These are phyloP conservation scores for Cladophialophora carrionii DNA, from an alignment of 2,329 filamentous ascomycete species.

Conservation along the genomic window DNA sequence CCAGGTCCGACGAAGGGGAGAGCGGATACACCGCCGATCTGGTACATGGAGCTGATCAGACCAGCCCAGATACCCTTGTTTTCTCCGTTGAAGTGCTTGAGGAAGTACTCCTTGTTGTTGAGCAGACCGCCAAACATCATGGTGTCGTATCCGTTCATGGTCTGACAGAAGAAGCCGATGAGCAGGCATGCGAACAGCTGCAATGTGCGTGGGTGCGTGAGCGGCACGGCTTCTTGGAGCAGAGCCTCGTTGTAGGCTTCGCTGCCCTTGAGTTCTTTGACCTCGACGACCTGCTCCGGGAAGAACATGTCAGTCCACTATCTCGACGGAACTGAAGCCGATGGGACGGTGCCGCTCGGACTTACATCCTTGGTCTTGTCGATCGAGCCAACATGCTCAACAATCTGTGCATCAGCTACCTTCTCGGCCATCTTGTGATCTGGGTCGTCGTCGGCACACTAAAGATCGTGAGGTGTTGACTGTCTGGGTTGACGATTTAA, in stretches of 20 bases:
- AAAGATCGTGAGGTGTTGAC: slow-evolving; percentile 18
- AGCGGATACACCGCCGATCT: slow-evolving; percentile 52
- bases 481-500: slow-evolving; percentile 5
- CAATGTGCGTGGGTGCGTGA: slow-evolving; percentile 23
- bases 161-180: slow-evolving; percentile 52
- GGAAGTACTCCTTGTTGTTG: slow-evolving; percentile 52
- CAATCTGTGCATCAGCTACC: slow-evolving; percentile 17
- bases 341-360: not conserved
- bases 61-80: slow-evolving; percentile 51
- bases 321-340: not conserved
- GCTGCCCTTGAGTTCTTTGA: slow-evolving; percentile 55
- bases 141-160: slow-evolving; percentile 63
- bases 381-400: slow-evolving; percentile 28
- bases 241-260: slow-evolving; percentile 61
- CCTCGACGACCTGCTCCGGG: slow-evolving; percentile 28
- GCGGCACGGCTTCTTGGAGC: slow-evolving; percentile 53
- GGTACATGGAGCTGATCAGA: slow-evolving; percentile 53
- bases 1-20: slow-evolving; percentile 53
- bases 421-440: slow-evolving; percentile 32
- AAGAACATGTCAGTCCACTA: not conserved
- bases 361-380: slow-evolving; percentile 34
- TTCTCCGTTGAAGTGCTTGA: slow-evolving; percentile 48
- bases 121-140: slow-evolving; percentile 59
- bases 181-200: slow-evolving; percentile 34
- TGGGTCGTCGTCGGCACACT: not conserved